Evolutionary conservation across 2,329 filamentous ascomycete genomes (phyloP).

Genomic region (Aspergillus eucalypticola): DNA sequence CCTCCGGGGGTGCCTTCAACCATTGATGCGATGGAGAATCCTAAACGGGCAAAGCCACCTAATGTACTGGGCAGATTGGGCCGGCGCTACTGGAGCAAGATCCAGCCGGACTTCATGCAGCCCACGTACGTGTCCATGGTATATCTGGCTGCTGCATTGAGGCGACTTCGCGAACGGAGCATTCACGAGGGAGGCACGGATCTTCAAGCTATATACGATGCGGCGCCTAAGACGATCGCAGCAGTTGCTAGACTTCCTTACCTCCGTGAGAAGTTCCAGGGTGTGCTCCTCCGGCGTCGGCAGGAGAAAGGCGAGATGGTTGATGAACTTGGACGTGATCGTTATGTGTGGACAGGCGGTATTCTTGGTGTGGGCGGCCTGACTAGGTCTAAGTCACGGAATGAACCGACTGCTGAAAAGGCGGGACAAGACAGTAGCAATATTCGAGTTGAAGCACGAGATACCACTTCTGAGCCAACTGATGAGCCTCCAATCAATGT

Average conservation of each 20-base stretch:
- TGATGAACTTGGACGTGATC: constrained; percentile 13
- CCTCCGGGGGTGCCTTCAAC: constrained; percentile 30
- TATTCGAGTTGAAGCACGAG: background rate
- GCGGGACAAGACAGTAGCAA: background rate
- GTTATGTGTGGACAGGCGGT: constrained; percentile 39
- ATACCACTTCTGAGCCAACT: background rate
- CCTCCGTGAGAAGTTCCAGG: constrained; percentile 44
- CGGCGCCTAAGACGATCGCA: constrained; percentile 40
- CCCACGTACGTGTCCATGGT: constrained; percentile 49
- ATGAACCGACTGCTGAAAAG: constrained; percentile 8
- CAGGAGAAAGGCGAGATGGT: constrained; percentile 26
- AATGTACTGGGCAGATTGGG: constrained; percentile 34
- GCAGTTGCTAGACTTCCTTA: constrained; percentile 42
- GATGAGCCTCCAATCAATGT: background rate
- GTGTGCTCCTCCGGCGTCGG: constrained; percentile 39
- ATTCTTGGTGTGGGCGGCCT: constrained; percentile 32
- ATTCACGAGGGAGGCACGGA: constrained; percentile 35
- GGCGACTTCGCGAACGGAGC: constrained; percentile 38
- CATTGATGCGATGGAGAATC: constrained; percentile 36
- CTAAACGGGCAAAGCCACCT: constrained; percentile 21
- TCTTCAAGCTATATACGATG: constrained; percentile 29
- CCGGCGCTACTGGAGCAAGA: constrained; percentile 36
- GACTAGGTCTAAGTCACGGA: constrained; percentile 12
- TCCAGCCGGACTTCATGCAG: constrained; percentile 43
- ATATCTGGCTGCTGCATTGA: constrained; percentile 43